phyloP scores from a whole-genome alignment of 176 grass and related monocot species.

The Echinochloa phyllopogon region DNA sequence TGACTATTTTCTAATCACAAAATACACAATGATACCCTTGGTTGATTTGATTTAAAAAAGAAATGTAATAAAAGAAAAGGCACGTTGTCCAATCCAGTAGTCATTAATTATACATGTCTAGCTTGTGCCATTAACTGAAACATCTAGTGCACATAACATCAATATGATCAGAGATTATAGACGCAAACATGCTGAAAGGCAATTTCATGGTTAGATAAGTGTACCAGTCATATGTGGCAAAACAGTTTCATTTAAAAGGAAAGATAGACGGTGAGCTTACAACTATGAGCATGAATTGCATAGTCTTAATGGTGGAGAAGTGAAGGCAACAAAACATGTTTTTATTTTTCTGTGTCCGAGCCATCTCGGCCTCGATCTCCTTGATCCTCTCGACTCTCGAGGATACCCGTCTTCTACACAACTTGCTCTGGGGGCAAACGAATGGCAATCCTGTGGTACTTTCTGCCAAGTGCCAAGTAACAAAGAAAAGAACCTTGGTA shows the following conservation, averaged over 20 bases:
- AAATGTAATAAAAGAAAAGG: neutral
- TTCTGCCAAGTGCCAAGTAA: no score
- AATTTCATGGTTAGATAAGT: conserved; percentile 5
- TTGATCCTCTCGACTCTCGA: conserved; percentile 98
- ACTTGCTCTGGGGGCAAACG: conserved; percentile 12
- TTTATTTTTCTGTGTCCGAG: conserved; percentile 98
- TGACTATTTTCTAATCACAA: neutral
- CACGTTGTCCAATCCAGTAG: neutral
- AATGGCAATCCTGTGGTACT: neutral
- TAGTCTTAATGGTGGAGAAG: neutral
- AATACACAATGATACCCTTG: neutral
- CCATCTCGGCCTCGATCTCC: conserved; percentile 99
- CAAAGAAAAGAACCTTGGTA: no score
- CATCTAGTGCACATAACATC: neutral
- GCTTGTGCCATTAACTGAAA: neutral
- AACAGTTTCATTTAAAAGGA: conserved; percentile 1
- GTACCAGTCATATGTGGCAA: neutral
- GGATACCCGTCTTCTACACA: conserved; percentile 82
- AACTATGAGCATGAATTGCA: neutral
- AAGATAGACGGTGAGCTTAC: neutral
- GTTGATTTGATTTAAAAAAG: neutral
- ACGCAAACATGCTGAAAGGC: neutral
- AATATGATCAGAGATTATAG: conserved; percentile 17
- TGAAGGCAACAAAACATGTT: conserved; percentile 65
- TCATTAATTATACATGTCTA: neutral